Conservation (phyloP, 495 filamentous ascomycete species). For the Penicillium coprophilum region DNA sequence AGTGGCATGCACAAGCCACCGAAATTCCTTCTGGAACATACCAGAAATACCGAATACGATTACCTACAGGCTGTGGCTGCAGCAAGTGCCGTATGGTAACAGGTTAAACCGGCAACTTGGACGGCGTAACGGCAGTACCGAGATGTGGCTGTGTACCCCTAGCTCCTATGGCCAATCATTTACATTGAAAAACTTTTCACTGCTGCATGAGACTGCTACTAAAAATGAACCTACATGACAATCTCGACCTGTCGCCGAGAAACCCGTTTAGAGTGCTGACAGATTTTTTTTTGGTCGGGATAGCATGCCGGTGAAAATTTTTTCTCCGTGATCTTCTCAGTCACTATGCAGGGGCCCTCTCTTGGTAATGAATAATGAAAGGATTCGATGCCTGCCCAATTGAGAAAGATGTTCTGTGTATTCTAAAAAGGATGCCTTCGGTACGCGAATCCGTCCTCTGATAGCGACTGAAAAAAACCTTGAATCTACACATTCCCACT, state of each 20-base stretch:
- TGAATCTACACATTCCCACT: neutral
- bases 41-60: constrained; percentile 13
- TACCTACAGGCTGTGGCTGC: constrained; percentile 1
- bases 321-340: neutral
- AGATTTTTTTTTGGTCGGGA: constrained; percentile 5
- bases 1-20: constrained; percentile 6
- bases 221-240: constrained; percentile 8
- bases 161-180: neutral
- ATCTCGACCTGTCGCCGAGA: neutral
- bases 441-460: neutral
- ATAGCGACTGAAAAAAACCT: neutral
- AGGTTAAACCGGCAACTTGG: constrained; percentile 13
- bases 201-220: constrained; percentile 10
- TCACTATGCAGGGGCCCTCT: neutral
- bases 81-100: constrained; percentile 3
- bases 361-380: constrained; percentile 1
- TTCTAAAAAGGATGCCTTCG: neutral
- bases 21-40: constrained; percentile 6
- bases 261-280: constrained; percentile 12
- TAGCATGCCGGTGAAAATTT: constrained; percentile 10
- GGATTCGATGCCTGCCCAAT: neutral
- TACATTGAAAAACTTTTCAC: constrained; percentile 9
- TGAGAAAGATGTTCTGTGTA: neutral
- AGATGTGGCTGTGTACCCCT: constrained; percentile 11
- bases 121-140: constrained; percentile 9